Evolutionary conservation across 306 rosid species (phyloP).

Genomic region (Vigna nakashimae): DNA sequence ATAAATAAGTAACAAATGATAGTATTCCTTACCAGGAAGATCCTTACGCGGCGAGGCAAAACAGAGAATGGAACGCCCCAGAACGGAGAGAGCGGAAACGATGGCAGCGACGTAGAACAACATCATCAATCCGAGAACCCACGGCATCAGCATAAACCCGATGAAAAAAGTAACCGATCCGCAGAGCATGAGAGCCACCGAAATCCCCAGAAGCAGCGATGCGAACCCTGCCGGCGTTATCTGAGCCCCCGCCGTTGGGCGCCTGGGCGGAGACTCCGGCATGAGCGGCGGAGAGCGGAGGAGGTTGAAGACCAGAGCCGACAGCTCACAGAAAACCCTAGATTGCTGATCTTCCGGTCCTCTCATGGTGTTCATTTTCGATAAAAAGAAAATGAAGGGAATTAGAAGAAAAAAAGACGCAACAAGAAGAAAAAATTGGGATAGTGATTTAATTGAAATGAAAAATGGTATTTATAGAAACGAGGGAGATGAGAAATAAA

Average conservation of each 20-base stretch:
- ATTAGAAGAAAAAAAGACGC: not conserved
- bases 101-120: slow-evolving; percentile 76
- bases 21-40: slow-evolving; percentile 57
- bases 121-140: slow-evolving; percentile 84
- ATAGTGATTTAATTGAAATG: not conserved
- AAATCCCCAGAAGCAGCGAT: slow-evolving; percentile 77
- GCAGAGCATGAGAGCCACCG: slow-evolving; percentile 87
- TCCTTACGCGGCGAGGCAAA: slow-evolving; percentile 71
- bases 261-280: slow-evolving; percentile 31
- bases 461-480: slow-evolving; percentile 2
- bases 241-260: slow-evolving; percentile 41
- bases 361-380: slow-evolving; percentile 52
- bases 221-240: slow-evolving; percentile 88
- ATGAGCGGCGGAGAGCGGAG: slow-evolving; percentile 61
- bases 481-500: slow-evolving; percentile 33
- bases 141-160: slow-evolving; percentile 91
- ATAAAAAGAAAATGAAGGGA: not conserved
- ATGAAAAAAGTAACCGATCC: slow-evolving; percentile 93
- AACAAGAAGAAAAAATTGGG: not conserved
- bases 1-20: not conserved
- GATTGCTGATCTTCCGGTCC: slow-evolving; percentile 65
- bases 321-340: slow-evolving; percentile 74
- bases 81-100: slow-evolving; percentile 64
- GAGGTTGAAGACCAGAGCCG: slow-evolving; percentile 75
- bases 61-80: slow-evolving; percentile 76